Evolutionary conservation across 2,329 filamentous ascomycete species (phyloP).

Genomic region (Fusarium chlamydosporum): DNA sequence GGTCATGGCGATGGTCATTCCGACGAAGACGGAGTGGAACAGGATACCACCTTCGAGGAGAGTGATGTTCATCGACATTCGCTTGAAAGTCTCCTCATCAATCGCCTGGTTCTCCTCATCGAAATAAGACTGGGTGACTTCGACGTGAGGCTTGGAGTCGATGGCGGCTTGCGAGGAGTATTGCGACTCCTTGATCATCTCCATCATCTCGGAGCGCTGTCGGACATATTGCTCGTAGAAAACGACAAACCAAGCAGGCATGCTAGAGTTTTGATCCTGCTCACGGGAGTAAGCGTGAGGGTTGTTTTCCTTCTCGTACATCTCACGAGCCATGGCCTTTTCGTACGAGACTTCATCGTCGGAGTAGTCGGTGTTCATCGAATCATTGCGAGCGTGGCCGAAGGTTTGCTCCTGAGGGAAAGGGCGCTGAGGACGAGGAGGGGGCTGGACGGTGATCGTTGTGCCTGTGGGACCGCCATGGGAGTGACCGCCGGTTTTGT

Average conservation of each 20-base stretch:
- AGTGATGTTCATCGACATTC: constrained; percentile 79
- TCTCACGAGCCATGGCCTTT: constrained; percentile 58
- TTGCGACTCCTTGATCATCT: constrained; percentile 61
- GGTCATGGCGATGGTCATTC: constrained; percentile 79
- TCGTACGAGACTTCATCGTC: constrained; percentile 53
- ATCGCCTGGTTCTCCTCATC: constrained; percentile 63
- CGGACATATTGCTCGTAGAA: constrained; percentile 75
- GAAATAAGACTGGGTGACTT: constrained; percentile 53
- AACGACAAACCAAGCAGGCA: constrained; percentile 74
- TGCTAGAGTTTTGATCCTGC: constrained; percentile 54
- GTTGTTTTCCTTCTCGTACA: constrained; percentile 56
- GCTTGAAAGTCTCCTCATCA: constrained; percentile 66
- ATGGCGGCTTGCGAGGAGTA: constrained; percentile 39
- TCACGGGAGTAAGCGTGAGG: constrained; percentile 47
- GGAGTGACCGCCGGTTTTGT: constrained; percentile 70
- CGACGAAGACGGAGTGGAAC: constrained; percentile 83
- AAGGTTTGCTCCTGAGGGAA: constrained; percentile 1
- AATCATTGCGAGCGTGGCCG: constrained; percentile 19
- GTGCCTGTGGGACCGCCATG: constrained; percentile 69
- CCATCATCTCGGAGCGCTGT: constrained; percentile 71
- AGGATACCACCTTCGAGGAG: constrained; percentile 83
- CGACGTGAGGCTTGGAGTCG: constrained; percentile 52
- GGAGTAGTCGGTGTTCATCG: not conserved
- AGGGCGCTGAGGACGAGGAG: constrained; percentile 18
- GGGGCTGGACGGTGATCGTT: constrained; percentile 10